Evolutionary conservation across 306 rosid species (phyloP).

Genomic region (Rubus parviflorus): DNA sequence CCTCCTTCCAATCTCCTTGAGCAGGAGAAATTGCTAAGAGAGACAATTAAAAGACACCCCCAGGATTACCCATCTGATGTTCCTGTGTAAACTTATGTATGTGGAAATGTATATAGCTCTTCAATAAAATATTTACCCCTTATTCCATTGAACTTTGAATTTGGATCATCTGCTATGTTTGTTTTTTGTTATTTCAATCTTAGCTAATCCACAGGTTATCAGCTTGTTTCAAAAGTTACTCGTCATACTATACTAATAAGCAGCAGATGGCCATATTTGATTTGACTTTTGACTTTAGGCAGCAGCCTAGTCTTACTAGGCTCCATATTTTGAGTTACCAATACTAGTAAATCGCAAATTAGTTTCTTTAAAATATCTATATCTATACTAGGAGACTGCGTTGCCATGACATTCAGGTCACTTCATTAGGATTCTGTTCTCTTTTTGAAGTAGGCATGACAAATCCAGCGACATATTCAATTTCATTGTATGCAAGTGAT

Average conservation of each 20-base stretch:
- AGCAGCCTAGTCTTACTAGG: background rate
- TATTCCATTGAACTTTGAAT: background rate
- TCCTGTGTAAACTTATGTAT: constrained; percentile 36
- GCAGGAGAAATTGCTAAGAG: constrained; percentile 67
- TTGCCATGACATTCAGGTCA: background rate
- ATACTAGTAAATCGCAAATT: no score
- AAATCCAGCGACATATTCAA: background rate
- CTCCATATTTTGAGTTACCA: background rate
- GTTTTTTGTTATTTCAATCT: background rate
- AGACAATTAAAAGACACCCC: constrained; percentile 56
- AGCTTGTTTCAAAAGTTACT: background rate
- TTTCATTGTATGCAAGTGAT: background rate
- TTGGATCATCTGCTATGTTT: background rate
- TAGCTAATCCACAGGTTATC: background rate
- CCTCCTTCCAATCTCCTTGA: constrained; percentile 72
- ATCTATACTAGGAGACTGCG: background rate
- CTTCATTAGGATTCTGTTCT: background rate
- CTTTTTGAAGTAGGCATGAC: background rate
- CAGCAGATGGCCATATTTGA: background rate
- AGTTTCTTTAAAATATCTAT: background rate
- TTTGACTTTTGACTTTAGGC: background rate
- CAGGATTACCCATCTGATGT: constrained; percentile 63
- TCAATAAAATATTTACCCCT: background rate
- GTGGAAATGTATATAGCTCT: background rate
- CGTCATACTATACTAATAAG: background rate